Percentiles rank a stretch among this genome's conserved stretches.
phyloP scores from a whole-genome alignment of 1,284 basidiomycete species.

The Abortiporus biennis region DNA sequence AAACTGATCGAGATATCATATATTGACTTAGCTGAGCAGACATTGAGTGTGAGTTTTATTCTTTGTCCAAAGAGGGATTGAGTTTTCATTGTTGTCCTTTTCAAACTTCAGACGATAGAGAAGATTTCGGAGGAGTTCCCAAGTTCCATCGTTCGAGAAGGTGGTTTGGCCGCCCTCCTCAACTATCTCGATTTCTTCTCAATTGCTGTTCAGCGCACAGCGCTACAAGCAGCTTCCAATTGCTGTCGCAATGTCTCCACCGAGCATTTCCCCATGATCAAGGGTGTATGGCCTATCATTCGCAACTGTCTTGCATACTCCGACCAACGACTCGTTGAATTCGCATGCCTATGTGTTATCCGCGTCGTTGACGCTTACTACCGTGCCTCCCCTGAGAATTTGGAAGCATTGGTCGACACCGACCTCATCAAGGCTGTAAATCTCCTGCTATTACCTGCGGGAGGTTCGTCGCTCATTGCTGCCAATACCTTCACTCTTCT shows the following conservation, averaged over 20 bases:
- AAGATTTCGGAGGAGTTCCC: slow-evolving; percentile 97
- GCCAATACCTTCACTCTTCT: slow-evolving; percentile 84
- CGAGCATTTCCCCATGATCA: slow-evolving; percentile 85
- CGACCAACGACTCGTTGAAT: slow-evolving; percentile 92
- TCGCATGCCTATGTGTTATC: slow-evolving; percentile 88
- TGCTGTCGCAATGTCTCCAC: slow-evolving; percentile 87
- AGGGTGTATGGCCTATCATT: slow-evolving; percentile 87
- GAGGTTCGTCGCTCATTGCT: slow-evolving; percentile 80
- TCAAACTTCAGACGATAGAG: slow-evolving; percentile 80
- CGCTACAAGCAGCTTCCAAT: slow-evolving; percentile 92
- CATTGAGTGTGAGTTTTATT: slow-evolving; percentile 74
- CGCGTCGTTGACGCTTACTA: slow-evolving; percentile 88
- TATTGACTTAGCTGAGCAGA: slow-evolving; percentile 95
- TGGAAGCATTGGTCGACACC: slow-evolving; percentile 80
- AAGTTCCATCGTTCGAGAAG: slow-evolving; percentile 89
- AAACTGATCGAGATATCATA: slow-evolving; percentile 94
- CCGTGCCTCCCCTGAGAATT: slow-evolving; percentile 75
- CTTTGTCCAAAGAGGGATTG: not conserved
- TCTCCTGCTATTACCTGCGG: slow-evolving; percentile 78
- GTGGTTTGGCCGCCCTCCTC: slow-evolving; percentile 84
- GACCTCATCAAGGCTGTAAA: slow-evolving; percentile 85
- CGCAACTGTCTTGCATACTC: slow-evolving; percentile 86
- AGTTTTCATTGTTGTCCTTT: slow-evolving; percentile 19
- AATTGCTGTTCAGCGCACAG: slow-evolving; percentile 92
- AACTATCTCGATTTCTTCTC: slow-evolving; percentile 97